Base-by-base conservation (phyloP, 2,329 filamentous ascomycete genomes). In the Aspergillus hiratsukae region DNA sequence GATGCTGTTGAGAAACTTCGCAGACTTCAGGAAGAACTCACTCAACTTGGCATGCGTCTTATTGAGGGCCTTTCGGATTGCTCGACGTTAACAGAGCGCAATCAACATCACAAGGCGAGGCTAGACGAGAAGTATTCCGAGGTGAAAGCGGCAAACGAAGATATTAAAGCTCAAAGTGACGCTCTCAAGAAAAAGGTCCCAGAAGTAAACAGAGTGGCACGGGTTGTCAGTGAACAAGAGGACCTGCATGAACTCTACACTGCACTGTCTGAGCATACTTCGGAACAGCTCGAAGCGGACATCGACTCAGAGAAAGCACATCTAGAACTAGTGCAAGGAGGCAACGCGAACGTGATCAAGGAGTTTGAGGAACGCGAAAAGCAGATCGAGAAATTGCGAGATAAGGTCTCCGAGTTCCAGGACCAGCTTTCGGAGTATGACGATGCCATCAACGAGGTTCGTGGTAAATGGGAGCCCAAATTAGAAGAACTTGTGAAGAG, bases 21-120 rank as follows among this genome's bases (percentile, higher is more conserved):
- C 14, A 72, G 78, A 50, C 80, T 84, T 5, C 84, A 89, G 52
- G 80, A 87, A 48, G 81, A 82, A 14, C 75, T 90, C 10, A 73
- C 92, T 17, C 86, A 92, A 64, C 85, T 83, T 1, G 83, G 89
- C 62, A 80, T 97, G 48, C 80, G 85, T 58, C 76, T 83, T 0
- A 82, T 95, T 29, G 94, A 99, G 76, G 92, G 91, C 1, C 72
- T 80, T n/a, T 97, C 91, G 0, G 94, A 99, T 66, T 73, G 88
- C 2, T 80, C 84, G 48, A 83, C 83, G 5, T 78, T 97, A n/a
- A 83, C 84, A 64, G 76, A 78, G 17, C 86, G 86, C 56, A 90
- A 91, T 63, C 64, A 72, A 8, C 78, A 83, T 49, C 83, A 91
- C 56, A 78, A 81, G 54, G 68, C 77, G 4, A 70, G 71, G 11